Base-by-base conservation (phyloP, 352 stramenopile species). In the Pythium coloratum region DNA sequence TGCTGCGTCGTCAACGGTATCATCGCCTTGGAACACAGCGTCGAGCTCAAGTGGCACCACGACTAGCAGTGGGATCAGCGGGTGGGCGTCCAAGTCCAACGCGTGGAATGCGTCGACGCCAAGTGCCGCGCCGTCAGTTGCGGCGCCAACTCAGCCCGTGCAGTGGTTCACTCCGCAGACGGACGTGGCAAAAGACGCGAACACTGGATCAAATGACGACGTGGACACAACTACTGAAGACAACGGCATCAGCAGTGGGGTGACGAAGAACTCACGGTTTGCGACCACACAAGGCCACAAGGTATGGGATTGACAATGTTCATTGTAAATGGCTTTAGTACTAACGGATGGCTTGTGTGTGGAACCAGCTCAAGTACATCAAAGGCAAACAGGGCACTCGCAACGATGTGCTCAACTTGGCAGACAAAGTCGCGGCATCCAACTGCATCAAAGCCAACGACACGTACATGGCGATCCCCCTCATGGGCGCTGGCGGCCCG, bases 271-370 rank as follows among this genome's bases (percentile, higher is more conserved):
- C 26, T 28, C 56, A 2, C 64, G 83, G 18, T 81, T 94, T 7
- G 78, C 83, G 13, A 77, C 79, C 12, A 84, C 80, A 49, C 89
- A 92, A 59, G 82, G 82, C 0, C 80, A 94, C 73, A 94, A 93
- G 69, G 77, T 85, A 58, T 10, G 54, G 1, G n/a, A n/a, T n/a
- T n/a, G n/a, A n/a, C n/a, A 30, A 4, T 6, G n/a, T 26, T n/a
- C n/a, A n/a, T n/a, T n/a, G n/a, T n/a, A n/a, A 20, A 4, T 49
- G 33, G 8, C 28, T 33, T n/a, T n/a, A n/a, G n/a, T n/a, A 24
- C 36, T 20, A 5, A 24, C 50, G 24, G 26, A 8, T 40, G 9
- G 40, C n/a, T 65, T 55, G 51, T 59, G 0, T 53, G 20, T 14
- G 13, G 55, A 7, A 33, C 6, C 55, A 86, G 68, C 69, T 95